Evolutionary conservation across 257 asterid genomes (phyloP).

Genomic region (Penstemon davidsonii): DNA sequence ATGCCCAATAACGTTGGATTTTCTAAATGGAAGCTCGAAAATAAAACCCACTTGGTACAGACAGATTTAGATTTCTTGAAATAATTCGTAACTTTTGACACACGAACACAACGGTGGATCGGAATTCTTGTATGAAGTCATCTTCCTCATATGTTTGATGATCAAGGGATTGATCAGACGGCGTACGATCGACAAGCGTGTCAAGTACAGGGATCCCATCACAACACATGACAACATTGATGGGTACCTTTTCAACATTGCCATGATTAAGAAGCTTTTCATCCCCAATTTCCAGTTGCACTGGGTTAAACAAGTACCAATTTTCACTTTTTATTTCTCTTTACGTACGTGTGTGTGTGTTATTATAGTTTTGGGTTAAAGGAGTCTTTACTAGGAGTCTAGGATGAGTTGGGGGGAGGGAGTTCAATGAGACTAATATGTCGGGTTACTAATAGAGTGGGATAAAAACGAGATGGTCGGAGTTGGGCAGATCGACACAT

Average conservation of each 20-base stretch:
- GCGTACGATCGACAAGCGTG: conserved; percentile 66
- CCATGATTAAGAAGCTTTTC: conserved; percentile 66
- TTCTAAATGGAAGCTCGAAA: no score
- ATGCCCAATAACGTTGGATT: no score
- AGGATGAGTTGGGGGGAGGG: no score
- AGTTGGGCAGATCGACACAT: no score
- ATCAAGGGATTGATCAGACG: conserved; percentile 69
- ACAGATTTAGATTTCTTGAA: no score
- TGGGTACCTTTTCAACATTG: conserved; percentile 75
- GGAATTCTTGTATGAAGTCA: conserved; percentile 76
- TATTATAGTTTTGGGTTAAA: background rate
- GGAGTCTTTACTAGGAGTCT: no score
- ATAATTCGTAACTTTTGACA: no score
- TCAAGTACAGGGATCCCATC: conserved; percentile 77
- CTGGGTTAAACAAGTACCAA: conserved; percentile 71
- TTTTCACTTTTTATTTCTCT: background rate
- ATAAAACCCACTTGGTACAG: no score
- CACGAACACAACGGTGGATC: conserved; percentile 35
- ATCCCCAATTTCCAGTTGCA: conserved; percentile 62
- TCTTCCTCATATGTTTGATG: conserved; percentile 76
- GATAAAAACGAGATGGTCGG: no score
- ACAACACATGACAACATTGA: conserved; percentile 59
- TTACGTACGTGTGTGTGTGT: no score
- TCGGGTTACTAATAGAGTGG: no score
- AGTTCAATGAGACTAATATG: no score